A percentile compares a stretch with the other conserved stretches of the same genome.
phyloP scores from a whole-genome alignment of 2,329 filamentous ascomycete genomes.

The Talaromyces albobiverticillius region DNA sequence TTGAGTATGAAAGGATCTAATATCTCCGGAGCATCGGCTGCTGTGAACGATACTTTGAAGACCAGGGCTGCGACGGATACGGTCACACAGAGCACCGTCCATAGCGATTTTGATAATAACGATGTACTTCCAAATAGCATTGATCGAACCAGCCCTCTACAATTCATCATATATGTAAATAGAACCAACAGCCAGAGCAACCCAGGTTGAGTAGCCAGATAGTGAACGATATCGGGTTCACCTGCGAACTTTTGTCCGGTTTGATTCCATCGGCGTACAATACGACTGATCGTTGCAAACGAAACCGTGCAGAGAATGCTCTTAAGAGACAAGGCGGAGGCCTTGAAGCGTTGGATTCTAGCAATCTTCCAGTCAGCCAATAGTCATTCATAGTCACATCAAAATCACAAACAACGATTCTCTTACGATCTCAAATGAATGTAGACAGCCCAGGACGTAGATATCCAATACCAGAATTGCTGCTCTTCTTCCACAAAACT shows the following conservation, averaged over 20 bases:
- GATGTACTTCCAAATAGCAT: conserved; percentile 21
- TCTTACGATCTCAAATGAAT: conserved; percentile 41
- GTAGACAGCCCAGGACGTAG: conserved; percentile 49
- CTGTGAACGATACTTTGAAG: conserved; percentile 89
- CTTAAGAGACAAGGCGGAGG: background rate
- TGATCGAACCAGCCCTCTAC: conserved; percentile 39
- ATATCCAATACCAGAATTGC: conserved; percentile 95
- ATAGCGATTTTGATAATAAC: conserved; percentile 15
- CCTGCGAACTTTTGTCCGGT: conserved; percentile 95
- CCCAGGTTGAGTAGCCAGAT: conserved; percentile 62
- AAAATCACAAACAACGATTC: background rate
- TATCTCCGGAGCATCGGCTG: conserved; percentile 83
- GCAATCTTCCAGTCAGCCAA: background rate
- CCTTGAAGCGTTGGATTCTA: background rate
- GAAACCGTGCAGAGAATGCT: conserved; percentile 32
- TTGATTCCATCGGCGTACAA: conserved; percentile 85
- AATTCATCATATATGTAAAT: conserved; percentile 64
- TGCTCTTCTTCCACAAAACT: conserved; percentile 99
- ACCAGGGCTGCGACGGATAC: conserved; percentile 60
- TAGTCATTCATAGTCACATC: background rate
- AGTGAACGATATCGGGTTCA: conserved; percentile 79
- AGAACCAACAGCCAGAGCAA: conserved; percentile 74
- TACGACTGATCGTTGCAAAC: conserved; percentile 61
- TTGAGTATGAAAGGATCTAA: conserved; percentile 43
- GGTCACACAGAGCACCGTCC: conserved; percentile 33